Conservation (phyloP, 1,139 yeast species). For the Saccharomyces uvarum region DNA sequence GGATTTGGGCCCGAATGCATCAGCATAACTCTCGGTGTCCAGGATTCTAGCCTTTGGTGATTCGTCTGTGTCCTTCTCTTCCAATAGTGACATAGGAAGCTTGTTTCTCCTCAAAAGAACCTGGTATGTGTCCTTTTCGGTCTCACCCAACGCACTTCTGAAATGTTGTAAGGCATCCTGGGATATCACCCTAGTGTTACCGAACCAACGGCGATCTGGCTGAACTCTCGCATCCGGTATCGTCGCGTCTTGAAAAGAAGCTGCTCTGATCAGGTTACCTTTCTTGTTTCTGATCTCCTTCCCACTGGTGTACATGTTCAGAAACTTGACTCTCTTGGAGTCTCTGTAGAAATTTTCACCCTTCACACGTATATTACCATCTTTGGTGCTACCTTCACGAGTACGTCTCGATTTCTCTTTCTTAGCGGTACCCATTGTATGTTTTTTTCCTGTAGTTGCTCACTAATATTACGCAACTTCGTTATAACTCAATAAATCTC, state of each 20-base stretch:
- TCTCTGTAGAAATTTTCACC: slow-evolving; percentile 96
- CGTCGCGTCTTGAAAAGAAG: slow-evolving; percentile 80
- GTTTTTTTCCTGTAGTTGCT: not conserved
- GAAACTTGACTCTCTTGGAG: slow-evolving; percentile 83
- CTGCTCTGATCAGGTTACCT: slow-evolving; percentile 84
- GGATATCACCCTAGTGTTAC: slow-evolving; percentile 92
- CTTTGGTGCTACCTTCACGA: slow-evolving; percentile 74
- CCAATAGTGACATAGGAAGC: slow-evolving; percentile 89
- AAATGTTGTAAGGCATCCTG: slow-evolving; percentile 93
- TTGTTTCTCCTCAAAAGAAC: slow-evolving; percentile 83
- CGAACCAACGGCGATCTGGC: slow-evolving; percentile 96
- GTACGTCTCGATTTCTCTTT: slow-evolving; percentile 82
- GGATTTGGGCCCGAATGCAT: slow-evolving; percentile 89
- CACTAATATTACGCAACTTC: not conserved
- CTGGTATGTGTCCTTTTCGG: slow-evolving; percentile 78
- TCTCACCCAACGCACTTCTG: slow-evolving; percentile 88
- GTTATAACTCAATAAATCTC: slow-evolving; percentile 1
- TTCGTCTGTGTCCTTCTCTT: slow-evolving; percentile 68
- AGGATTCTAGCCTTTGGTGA: slow-evolving; percentile 73
- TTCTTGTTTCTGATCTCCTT: slow-evolving; percentile 76
- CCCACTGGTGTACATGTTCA: slow-evolving; percentile 90
- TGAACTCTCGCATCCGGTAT: slow-evolving; percentile 89
- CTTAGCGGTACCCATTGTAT: slow-evolving; percentile 80
- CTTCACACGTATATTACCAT: slow-evolving; percentile 86
- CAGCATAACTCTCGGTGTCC: slow-evolving; percentile 78